These are phyloP conservation scores for Pseudocercospora fijiensis DNA, from an alignment of 2,329 filamentous ascomycete species.

Conservation along the genomic window DNA sequence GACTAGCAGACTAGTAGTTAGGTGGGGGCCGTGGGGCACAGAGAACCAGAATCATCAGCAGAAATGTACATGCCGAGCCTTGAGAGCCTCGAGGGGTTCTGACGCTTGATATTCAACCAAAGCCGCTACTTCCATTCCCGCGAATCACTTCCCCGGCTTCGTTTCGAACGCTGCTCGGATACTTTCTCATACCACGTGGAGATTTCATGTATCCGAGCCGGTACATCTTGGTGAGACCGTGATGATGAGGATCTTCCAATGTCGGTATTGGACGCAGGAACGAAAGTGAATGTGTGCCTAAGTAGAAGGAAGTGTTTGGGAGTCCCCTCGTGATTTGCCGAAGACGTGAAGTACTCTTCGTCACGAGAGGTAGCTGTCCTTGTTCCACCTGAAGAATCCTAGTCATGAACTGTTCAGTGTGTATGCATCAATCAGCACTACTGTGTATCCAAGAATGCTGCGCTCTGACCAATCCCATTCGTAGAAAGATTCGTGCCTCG, in stretches of 20 bases:
- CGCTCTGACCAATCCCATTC: not conserved
- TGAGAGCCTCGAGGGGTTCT: not conserved
- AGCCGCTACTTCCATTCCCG: not conserved
- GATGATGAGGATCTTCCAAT: not conserved
- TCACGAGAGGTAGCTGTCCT: not conserved
- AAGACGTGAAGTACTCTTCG: not conserved
- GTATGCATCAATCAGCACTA: not conserved
- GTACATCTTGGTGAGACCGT: not conserved
- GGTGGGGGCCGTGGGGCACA: too few species aligned
- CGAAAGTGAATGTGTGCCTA: not conserved
- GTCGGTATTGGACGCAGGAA: not conserved
- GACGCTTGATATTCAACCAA: not conserved
- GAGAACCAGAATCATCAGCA: too few species aligned
- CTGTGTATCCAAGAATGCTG: not conserved
- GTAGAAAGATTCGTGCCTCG: not conserved
- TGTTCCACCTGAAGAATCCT: not conserved
- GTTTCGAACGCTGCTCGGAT: not conserved
- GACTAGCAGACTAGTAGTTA: not conserved
- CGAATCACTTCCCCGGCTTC: constrained; percentile 4
- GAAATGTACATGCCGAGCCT: constrained; percentile 1
- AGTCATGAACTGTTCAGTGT: not conserved
- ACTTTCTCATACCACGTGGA: not conserved
- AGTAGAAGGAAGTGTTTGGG: not conserved
- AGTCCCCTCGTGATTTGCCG: not conserved
- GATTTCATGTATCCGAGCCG: not conserved